Percentiles rank a stretch among this genome's conserved stretches.
Conservation (phyloP, 208 protist genomes). For the Polymyxa betae region DNA sequence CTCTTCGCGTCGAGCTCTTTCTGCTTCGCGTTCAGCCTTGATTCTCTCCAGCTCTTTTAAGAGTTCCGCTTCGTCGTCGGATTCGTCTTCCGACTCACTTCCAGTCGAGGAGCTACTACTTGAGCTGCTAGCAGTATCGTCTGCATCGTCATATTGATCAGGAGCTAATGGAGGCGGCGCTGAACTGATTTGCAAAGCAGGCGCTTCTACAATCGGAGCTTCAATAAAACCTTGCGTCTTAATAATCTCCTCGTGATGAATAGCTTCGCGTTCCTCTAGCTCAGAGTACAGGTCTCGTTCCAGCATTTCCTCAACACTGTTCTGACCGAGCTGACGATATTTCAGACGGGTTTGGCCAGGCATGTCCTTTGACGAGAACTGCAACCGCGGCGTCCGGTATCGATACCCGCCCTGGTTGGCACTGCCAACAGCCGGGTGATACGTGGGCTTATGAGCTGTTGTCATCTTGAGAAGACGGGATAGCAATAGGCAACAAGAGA, state of each 20-base stretch:
- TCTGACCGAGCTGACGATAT: conserved; percentile 63
- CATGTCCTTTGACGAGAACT: conserved; percentile 69
- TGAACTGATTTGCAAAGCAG: neutral
- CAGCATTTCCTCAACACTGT: conserved; percentile 57
- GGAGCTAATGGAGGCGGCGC: neutral
- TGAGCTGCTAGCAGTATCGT: conserved; percentile 56
- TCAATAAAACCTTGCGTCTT: neutral
- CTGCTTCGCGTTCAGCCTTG: conserved; percentile 75
- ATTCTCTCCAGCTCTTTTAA: conserved; percentile 77
- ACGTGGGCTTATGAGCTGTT: conserved; percentile 65
- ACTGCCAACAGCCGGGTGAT: conserved; percentile 63
- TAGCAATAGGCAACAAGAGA: neutral
- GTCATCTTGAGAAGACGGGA: conserved; percentile 51
- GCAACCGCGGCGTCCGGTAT: conserved; percentile 61
- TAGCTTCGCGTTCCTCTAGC: conserved; percentile 61
- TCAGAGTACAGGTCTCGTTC: conserved; percentile 66
- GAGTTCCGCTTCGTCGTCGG: conserved; percentile 76
- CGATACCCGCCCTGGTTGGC: conserved; percentile 67
- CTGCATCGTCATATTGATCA: conserved; percentile 19
- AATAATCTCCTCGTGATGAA: neutral
- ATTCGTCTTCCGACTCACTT: conserved; percentile 63
- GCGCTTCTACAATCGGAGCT: neutral
- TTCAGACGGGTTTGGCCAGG: conserved; percentile 67
- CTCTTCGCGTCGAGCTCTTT: conserved; percentile 67
- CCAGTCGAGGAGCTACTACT: conserved; percentile 54